Percentiles rank a stretch among this genome's conserved stretches.
Conservation (phyloP, 495 filamentous ascomycete species). For the Aspergillus diversus region DNA sequence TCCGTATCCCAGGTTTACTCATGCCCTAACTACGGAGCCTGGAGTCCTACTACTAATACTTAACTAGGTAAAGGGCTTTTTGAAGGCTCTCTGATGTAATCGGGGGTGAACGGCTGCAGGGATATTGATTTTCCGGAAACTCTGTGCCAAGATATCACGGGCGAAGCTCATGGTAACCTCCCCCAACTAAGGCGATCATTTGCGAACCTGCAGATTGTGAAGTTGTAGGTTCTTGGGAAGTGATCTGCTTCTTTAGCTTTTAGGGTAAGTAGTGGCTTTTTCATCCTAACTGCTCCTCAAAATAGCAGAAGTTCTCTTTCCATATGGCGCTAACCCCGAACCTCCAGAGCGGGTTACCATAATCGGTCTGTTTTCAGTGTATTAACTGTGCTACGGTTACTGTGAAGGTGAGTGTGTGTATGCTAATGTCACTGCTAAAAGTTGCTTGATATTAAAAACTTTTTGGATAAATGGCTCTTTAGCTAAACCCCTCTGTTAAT, state of each 20-base stretch:
- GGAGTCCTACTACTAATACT: background rate
- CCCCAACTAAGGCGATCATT: background rate
- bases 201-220: conserved; percentile 10
- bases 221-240: conserved; percentile 10
- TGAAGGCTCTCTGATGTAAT: conserved; percentile 1
- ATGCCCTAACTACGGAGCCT: background rate
- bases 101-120: conserved; percentile 6
- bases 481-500: background rate
- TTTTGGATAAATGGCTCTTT: too few species aligned
- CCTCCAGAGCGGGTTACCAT: conserved; percentile 23
- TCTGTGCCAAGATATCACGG: conserved; percentile 34
- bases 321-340: conserved; percentile 9
- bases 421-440: conserved; percentile 7
- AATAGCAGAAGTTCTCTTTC: background rate
- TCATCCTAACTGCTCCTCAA: background rate
- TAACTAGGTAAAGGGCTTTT: background rate
- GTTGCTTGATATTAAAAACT: background rate
- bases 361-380: conserved; percentile 16
- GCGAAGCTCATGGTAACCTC: conserved; percentile 30
- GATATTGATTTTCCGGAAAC: conserved; percentile 28
- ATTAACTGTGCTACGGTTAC: conserved; percentile 25
- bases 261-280: background rate
- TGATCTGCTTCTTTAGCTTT: background rate
- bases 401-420: conserved; percentile 24
- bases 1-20: too few species aligned